A percentile compares a stretch with the other conserved stretches of the same genome.
phyloP scores from a whole-genome alignment of 2,329 filamentous ascomycete species.

The Apiospora phragmitis region DNA sequence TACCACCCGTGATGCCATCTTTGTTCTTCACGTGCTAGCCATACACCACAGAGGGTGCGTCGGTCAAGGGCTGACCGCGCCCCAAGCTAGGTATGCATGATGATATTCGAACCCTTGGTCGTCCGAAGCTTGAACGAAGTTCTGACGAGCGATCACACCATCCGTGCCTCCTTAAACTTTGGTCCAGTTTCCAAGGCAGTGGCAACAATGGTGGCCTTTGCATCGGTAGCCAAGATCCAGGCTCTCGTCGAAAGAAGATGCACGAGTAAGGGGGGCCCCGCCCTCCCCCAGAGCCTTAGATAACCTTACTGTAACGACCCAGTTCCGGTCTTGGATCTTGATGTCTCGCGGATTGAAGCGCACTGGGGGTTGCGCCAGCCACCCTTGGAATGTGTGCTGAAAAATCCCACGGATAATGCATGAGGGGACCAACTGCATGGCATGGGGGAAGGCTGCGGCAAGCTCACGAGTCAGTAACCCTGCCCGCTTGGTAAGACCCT shows the following conservation, averaged over 20 bases:
- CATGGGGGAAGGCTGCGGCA: background rate
- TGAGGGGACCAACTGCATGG: no score
- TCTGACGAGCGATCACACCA: background rate
- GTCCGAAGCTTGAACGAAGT: background rate
- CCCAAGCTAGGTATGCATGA: background rate
- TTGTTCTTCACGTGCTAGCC: background rate
- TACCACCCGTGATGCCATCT: background rate
- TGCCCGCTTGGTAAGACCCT: background rate
- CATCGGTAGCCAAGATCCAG: background rate
- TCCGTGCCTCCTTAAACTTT: background rate
- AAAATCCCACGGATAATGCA: background rate
- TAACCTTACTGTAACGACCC: background rate
- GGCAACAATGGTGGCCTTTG: background rate
- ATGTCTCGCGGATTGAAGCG: background rate
- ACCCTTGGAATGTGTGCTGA: background rate
- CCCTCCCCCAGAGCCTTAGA: background rate
- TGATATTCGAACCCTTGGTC: background rate
- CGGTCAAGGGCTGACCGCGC: background rate
- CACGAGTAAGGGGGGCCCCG: background rate
- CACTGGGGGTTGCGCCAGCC: background rate
- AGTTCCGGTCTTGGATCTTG: background rate
- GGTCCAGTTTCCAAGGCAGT: background rate
- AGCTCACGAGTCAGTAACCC: background rate
- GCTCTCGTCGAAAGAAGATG: background rate
- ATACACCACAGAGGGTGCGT: background rate